Conservation (phyloP, 2,329 filamentous ascomycete genomes). For the Aspergillus udagawae region DNA sequence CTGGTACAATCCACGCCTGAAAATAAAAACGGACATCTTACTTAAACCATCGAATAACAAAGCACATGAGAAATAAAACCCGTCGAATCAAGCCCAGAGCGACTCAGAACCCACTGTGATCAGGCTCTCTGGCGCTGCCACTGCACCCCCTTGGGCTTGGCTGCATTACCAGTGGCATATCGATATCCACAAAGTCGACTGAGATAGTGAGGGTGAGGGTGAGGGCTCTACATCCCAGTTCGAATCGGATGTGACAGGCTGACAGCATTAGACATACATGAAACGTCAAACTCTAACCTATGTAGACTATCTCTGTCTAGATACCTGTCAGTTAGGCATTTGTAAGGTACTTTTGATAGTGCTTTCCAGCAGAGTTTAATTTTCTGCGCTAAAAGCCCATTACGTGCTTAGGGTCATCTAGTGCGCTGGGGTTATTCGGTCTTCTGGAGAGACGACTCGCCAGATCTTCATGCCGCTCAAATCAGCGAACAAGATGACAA, state of each 20-base stretch:
- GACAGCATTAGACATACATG: not conserved
- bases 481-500: not conserved
- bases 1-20: not conserved
- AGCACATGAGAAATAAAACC: not conserved
- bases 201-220: not conserved
- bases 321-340: not conserved
- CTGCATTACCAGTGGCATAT: not conserved
- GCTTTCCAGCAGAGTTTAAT: not conserved
- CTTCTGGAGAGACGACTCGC: not conserved
- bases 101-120: not conserved
- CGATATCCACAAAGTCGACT: not conserved
- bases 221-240: not conserved
- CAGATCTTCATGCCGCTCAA: not conserved
- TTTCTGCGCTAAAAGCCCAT: not conserved
- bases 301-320: not conserved
- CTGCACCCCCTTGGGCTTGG: conserved; percentile 1
- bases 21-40: not conserved
- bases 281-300: not conserved
- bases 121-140: not conserved
- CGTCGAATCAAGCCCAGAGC: not conserved
- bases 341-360: not conserved
- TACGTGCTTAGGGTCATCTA: not conserved
- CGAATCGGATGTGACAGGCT: not conserved
- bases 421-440: not conserved
- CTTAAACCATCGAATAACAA: not conserved